Conservation (phyloP, 148 eudicot genomes). For the Beta vulgaris region DNA sequence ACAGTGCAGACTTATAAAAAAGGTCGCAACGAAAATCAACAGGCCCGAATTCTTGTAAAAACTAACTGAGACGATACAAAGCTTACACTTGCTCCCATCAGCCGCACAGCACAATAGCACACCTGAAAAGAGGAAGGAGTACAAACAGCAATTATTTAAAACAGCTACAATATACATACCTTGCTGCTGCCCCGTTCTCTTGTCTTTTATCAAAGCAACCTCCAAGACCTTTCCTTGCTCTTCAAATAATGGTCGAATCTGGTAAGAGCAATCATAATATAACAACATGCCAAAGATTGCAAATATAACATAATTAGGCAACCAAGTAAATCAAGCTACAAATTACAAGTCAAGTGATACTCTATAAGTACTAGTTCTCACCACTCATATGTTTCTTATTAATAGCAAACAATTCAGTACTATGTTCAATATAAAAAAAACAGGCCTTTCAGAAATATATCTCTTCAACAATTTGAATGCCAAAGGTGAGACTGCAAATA, state of each 20-base stretch:
- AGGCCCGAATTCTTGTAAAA: slow-evolving; percentile 52
- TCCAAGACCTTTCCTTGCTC: slow-evolving; percentile 85
- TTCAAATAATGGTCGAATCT: slow-evolving; percentile 89
- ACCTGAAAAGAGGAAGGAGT: slow-evolving; percentile 70
- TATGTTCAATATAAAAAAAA: not conserved
- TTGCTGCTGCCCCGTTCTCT: slow-evolving; percentile 89
- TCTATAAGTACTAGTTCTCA: not conserved
- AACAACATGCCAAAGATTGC: not conserved
- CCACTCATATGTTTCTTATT: not conserved
- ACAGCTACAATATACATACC: slow-evolving; percentile 52
- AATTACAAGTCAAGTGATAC: not conserved
- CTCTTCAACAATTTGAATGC: not conserved
- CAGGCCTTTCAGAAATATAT: not conserved
- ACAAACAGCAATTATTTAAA: slow-evolving; percentile 27
- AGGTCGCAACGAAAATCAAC: slow-evolving; percentile 54
- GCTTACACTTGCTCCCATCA: slow-evolving; percentile 72
- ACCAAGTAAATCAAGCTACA: not conserved
- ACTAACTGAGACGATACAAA: slow-evolving; percentile 61
- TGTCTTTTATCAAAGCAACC: slow-evolving; percentile 91
- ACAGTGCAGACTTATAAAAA: slow-evolving; percentile 54
- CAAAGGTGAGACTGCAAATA: not conserved
- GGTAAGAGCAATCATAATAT: slow-evolving; percentile 26
- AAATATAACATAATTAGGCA: not conserved
- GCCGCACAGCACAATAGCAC: slow-evolving; percentile 55
- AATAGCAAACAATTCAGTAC: not conserved